Percentiles rank a stretch among this genome's conserved stretches.
Evolutionary conservation across 2,329 filamentous ascomycete genomes (phyloP).

Genomic region (Hymenoscyphus salicellus): DNA sequence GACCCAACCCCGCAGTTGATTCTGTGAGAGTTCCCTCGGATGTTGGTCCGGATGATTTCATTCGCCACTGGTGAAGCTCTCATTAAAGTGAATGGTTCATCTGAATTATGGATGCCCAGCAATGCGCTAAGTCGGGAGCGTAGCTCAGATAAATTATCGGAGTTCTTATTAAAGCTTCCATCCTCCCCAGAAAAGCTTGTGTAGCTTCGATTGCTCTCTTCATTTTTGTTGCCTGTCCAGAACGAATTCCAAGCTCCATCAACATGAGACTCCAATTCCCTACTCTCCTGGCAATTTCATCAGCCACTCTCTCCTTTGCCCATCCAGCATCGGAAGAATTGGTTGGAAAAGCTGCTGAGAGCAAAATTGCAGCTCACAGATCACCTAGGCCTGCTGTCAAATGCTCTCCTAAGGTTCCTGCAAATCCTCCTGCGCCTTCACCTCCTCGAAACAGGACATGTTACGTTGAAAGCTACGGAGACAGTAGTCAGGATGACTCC

Average conservation of each 20-base stretch:
- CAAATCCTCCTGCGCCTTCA: slow-evolving; percentile 19
- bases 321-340: slow-evolving; percentile 25
- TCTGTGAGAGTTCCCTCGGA: neutral
- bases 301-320: slow-evolving; percentile 26
- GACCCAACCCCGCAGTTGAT: neutral
- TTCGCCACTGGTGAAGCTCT: neutral
- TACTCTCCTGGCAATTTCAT: slow-evolving; percentile 23
- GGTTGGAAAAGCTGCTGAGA: slow-evolving; percentile 14
- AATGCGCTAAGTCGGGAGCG: neutral
- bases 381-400: slow-evolving; percentile 28
- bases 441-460: slow-evolving; percentile 25
- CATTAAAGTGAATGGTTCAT: neutral
- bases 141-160: neutral
- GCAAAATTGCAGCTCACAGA: slow-evolving; percentile 20
- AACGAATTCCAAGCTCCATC: slow-evolving; percentile 9
- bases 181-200: neutral
- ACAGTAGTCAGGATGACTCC: slow-evolving; percentile 35
- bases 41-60: neutral
- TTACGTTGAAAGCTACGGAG: slow-evolving; percentile 31
- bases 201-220: neutral
- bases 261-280: slow-evolving; percentile 31
- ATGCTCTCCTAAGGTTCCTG: slow-evolving; percentile 26
- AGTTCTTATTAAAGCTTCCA: neutral
- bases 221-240: neutral
- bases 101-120: neutral